Conservation (phyloP, 192 early-diverging fungal species). For the Cetraspora pellucida region DNA sequence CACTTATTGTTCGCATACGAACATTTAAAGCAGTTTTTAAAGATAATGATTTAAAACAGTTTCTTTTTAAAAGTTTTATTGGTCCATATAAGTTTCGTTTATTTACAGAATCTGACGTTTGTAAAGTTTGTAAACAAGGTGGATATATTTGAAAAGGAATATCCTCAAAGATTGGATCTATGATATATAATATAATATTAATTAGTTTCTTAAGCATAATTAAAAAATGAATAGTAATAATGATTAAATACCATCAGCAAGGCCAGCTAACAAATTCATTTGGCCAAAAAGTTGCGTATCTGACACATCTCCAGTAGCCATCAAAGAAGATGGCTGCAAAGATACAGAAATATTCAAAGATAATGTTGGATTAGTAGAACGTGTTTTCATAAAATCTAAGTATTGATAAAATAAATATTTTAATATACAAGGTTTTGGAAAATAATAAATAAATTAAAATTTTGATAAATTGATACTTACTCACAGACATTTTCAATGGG, state of each 20-base stretch:
- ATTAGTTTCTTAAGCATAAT: not conserved
- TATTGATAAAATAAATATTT: not conserved
- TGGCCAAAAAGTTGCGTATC: conserved; percentile 51
- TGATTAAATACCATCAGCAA: conserved; percentile 48
- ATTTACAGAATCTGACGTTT: conserved; percentile 27
- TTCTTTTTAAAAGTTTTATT: conserved; percentile 41
- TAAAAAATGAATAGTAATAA: not conserved
- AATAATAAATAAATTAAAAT: not conserved
- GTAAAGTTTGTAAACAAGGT: not conserved
- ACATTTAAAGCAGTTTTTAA: conserved; percentile 55
- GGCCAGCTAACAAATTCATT: conserved; percentile 55
- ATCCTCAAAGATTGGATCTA: conserved; percentile 29
- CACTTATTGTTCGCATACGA: conserved; percentile 58
- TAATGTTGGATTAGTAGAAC: conserved; percentile 40
- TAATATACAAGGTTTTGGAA: not conserved
- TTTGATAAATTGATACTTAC: conserved; percentile 37
- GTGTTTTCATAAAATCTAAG: conserved; percentile 41
- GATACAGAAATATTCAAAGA: conserved; percentile 42
- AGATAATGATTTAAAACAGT: conserved; percentile 43
- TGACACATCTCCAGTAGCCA: conserved; percentile 37
- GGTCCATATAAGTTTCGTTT: conserved; percentile 36
- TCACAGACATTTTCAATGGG: conserved; percentile 53
- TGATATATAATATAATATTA: not conserved
- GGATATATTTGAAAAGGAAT: conserved; percentile 26
- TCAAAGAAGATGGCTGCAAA: conserved; percentile 38